phyloP scores from a whole-genome alignment of 768 basidiomycete genomes.

The Boletus eberwhitei region DNA sequence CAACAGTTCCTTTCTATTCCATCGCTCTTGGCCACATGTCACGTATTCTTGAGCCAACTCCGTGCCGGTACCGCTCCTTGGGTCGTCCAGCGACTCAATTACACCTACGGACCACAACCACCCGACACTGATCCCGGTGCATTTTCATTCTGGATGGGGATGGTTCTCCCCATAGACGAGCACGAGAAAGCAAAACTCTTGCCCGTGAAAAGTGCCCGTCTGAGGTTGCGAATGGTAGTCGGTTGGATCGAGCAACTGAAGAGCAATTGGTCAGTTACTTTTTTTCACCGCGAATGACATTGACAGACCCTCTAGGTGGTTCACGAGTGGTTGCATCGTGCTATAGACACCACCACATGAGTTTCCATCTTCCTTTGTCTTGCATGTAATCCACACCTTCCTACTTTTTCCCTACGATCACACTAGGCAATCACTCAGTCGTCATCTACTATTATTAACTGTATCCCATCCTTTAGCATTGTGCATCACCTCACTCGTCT shows the following conservation, averaged over 20 bases:
- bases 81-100: conserved; percentile 85
- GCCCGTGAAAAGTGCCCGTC: conserved; percentile 71
- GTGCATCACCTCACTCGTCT: conserved; percentile 14
- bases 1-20: conserved; percentile 20
- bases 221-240: conserved; percentile 81
- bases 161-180: conserved; percentile 88
- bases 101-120: conserved; percentile 77
- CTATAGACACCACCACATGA: conserved; percentile 28
- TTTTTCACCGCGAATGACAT: conserved; percentile 15
- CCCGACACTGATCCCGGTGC: conserved; percentile 51
- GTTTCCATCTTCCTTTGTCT: conserved; percentile 1
- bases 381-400: conserved; percentile 11
- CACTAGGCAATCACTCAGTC: conserved; percentile 5
- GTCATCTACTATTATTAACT: conserved; percentile 9
- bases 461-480: conserved; percentile 16
- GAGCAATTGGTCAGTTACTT: conserved; percentile 46
- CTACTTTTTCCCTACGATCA: conserved; percentile 3
- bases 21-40: conserved; percentile 50
- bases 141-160: conserved; percentile 89
- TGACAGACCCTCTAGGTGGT: conserved; percentile 56
- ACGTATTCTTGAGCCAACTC: conserved; percentile 58
- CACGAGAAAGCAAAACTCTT: conserved; percentile 84
- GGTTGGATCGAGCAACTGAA: conserved; percentile 90
- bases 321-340: conserved; percentile 65
- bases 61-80: conserved; percentile 80